Evolutionary conservation across 2,329 filamentous ascomycete species (phyloP).

Genomic region (Aspergillus thermomutatus): DNA sequence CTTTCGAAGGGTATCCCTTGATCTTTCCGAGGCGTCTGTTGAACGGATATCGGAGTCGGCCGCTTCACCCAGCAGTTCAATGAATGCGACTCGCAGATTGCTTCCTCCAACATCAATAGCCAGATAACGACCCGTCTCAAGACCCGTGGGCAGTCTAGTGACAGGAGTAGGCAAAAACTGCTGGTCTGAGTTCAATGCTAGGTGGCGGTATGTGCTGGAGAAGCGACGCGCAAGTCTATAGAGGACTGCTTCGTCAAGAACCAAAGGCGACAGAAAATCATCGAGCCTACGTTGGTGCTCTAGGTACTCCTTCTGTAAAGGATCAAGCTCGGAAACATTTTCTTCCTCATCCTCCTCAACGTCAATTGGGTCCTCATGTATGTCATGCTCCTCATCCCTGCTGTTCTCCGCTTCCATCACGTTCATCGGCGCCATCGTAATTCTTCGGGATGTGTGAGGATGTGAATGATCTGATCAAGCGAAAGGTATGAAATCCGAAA

Average conservation of each 20-base stretch:
- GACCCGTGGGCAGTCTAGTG: conserved; percentile 46
- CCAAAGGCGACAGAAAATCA: conserved; percentile 40
- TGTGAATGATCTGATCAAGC: not conserved
- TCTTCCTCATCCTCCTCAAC: conserved; percentile 37
- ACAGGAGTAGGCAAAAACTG: conserved; percentile 49
- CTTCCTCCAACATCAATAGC: conserved; percentile 57
- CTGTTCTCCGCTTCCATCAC: conserved; percentile 21
- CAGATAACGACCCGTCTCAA: conserved; percentile 53
- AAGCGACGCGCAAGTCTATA: conserved; percentile 46
- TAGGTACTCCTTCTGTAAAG: conserved; percentile 25
- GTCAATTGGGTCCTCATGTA: conserved; percentile 28
- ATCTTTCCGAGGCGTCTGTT: conserved; percentile 34
- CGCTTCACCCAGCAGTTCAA: conserved; percentile 49
- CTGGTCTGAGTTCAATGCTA: conserved; percentile 44
- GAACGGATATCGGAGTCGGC: conserved; percentile 34
- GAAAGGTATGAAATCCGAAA: not conserved
- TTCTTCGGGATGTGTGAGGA: not conserved
- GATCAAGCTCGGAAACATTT: conserved; percentile 25
- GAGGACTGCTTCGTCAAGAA: conserved; percentile 40
- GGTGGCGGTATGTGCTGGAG: conserved; percentile 42
- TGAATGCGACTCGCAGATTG: conserved; percentile 55
- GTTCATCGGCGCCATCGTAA: conserved; percentile 24
- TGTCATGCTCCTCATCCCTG: conserved; percentile 27
- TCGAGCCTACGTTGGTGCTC: conserved; percentile 36
- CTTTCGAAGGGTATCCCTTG: conserved; percentile 43